These are phyloP conservation scores for Striga hermonthica DNA, from an alignment of 305 asterid genomes.

Conservation along the genomic window DNA sequence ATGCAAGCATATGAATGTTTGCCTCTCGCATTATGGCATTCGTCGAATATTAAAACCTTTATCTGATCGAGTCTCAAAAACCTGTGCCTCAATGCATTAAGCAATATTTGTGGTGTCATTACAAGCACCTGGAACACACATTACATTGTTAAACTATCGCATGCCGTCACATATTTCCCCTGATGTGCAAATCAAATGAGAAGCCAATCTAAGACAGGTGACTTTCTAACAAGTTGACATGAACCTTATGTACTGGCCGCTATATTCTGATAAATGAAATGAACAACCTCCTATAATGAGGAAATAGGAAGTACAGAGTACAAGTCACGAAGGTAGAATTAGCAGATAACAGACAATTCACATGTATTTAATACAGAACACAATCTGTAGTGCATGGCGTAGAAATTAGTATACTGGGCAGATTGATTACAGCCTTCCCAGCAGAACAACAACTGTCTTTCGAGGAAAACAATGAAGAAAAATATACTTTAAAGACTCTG, in stretches of 20 bases:
- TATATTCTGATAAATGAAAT: no score
- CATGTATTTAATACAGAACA: not conserved
- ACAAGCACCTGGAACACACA: constrained; percentile 71
- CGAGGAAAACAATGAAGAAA: no score
- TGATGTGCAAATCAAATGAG: constrained; percentile 1
- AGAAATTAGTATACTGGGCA: no score
- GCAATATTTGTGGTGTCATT: constrained; percentile 82
- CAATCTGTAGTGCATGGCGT: no score
- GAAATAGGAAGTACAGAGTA: not conserved
- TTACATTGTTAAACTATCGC: constrained; percentile 5
- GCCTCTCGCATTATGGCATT: constrained; percentile 84
- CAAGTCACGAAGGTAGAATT: not conserved
- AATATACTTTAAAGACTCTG: no score
- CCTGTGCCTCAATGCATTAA: constrained; percentile 62
- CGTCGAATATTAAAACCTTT: constrained; percentile 75
- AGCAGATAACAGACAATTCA: not conserved
- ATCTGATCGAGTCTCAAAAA: constrained; percentile 52
- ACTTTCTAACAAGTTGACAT: not conserved
- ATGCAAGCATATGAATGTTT: constrained; percentile 64
- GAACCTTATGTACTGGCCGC: not conserved
- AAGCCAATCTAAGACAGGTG: not conserved
- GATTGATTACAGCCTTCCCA: no score
- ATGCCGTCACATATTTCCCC: not conserved
- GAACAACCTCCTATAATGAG: not conserved
- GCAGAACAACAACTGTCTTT: no score